A percentile compares a stretch with the other conserved stretches of the same genome.
Conservation (phyloP, 75 land plant genomes). For the Picea sitchensis region DNA sequence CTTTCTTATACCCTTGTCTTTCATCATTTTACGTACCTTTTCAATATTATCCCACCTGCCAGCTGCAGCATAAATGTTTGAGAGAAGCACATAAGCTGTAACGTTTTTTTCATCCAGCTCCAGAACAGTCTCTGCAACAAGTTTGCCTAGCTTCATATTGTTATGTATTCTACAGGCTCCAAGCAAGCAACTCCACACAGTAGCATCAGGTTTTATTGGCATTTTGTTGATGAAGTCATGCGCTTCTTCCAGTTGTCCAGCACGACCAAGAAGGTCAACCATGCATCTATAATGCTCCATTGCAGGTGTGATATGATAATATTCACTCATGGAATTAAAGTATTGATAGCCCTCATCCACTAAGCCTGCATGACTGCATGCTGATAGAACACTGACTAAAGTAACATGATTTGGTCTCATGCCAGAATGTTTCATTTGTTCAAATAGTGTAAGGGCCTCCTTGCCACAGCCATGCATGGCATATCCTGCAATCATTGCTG, state of each 20-base stretch:
- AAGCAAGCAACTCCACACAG: background rate
- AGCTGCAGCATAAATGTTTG: conserved; percentile 2
- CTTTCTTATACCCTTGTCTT: background rate
- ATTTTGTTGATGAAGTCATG: background rate
- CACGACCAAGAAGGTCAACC: background rate
- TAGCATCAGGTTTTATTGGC: background rate
- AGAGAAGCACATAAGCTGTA: background rate
- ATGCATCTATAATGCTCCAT: background rate
- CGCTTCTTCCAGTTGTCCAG: background rate
- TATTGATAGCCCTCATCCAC: background rate
- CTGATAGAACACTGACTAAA: background rate
- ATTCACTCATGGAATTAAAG: background rate
- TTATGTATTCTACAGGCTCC: conserved; percentile 2
- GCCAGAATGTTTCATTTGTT: conserved; percentile 15
- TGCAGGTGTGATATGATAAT: background rate
- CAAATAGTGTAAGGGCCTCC: conserved; percentile 32
- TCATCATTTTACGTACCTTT: conserved; percentile 5
- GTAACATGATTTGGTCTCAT: background rate
- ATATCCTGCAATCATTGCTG: conserved; percentile 43
- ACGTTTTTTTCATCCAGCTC: background rate
- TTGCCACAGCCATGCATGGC: conserved; percentile 29
- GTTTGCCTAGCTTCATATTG: background rate
- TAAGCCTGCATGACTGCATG: background rate
- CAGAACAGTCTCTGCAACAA: background rate
- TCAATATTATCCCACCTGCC: background rate